Base-by-base conservation (phyloP, 495 filamentous ascomycete genomes). In the Bacidia gigantensis region DNA sequence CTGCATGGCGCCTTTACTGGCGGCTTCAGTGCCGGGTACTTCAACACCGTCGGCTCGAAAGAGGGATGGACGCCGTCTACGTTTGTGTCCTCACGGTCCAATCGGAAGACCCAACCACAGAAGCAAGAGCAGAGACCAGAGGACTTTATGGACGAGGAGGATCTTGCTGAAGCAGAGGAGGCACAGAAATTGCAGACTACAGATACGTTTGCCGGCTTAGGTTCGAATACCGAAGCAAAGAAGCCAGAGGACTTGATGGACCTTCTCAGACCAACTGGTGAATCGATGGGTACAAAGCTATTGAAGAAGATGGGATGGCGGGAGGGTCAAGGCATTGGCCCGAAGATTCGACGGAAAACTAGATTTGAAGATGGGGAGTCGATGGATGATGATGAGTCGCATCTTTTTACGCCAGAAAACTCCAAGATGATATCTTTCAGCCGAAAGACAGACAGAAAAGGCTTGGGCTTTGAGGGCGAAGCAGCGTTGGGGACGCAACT, bases 91-190 rank as follows among this genome's bases (percentile, higher is more conserved):
- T 95, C 92, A 35, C 85, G 92, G 0, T 67, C 80, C 38, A 86
- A 86, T 56, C 83, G 86, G 45, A 77, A 78, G 50, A 83, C 86
- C 58, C 81, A 90, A 70, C 74, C 66, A 22, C 52, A 69, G 12
- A 71, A 74, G 5, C 17, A 65, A 0, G 70, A 80, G 58, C 80
- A 86, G 63, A 80, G 80, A 26, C 75, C 81, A 9, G 90, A 97
- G 59, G 92, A 98, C 62, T 97, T 88, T 55, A 98, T 98, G 92
- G 92, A 98, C 56, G 93, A 95, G 56, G 93, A 98, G 67, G 92
- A 98, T 67, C 69, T 95, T 11, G 83, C 85, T 11, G 90, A 95
- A 57, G 83, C 82, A 1, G 89, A 82, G 48, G 89, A 95, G 65
- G 73, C 81, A 2, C 75, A 75, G 56, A 74, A 72, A 44, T 64